Evolutionary conservation across 2,329 filamentous ascomycete species (phyloP), one percentile per base, ranked within the genome.

Genomic region (Teratosphaeria gauchensis): DNA sequence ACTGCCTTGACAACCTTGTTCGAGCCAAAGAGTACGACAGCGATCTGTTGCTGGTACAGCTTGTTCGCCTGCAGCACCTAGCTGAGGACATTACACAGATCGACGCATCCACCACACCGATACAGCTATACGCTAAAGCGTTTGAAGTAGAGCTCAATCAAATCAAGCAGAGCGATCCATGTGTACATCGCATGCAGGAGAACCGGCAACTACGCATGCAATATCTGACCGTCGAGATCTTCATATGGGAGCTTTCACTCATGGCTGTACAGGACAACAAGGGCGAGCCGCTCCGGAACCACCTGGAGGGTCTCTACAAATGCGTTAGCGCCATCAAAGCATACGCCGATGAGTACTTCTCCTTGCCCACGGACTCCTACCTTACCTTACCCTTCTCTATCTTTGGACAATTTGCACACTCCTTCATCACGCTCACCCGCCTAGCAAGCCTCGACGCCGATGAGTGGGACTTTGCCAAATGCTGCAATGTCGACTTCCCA

Each of bases 381-480:
- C 61, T 68, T 16, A 59, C 62, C 38, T 30, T 66, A 5, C 66
- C 68, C n/a, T 71, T 70, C 61, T 61, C 65, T 5, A 59, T 65
- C 8, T 69, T 69, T 42, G 66, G 61, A 9, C 67, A 69, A 54
- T 70, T 69, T 51, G 68, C 65, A 7, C 66, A 70, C 52, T 61
- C 60, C 8, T 69, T 70, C 57, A 68, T 71, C 51, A 62, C 63
- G 3, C 58, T 69, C 21, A 67, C 64, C 2, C 65, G 65, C 28
- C 62, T 70, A 5, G 68, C 67, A 4, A 62, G 63, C 2, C 63
- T 71, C 9, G 68, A 71, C 5, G 54, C 65, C 38, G 66, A 69
- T n/a, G 67, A 66, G 42, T 70, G 68, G 68, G 66, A 68, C 56
- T 46, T 65, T 9, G 60, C 59, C 12, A 48, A 67, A 8, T 59